Evolutionary conservation across 208 protist genomes (phyloP).

Genomic region (Leishmania braziliensis): DNA sequence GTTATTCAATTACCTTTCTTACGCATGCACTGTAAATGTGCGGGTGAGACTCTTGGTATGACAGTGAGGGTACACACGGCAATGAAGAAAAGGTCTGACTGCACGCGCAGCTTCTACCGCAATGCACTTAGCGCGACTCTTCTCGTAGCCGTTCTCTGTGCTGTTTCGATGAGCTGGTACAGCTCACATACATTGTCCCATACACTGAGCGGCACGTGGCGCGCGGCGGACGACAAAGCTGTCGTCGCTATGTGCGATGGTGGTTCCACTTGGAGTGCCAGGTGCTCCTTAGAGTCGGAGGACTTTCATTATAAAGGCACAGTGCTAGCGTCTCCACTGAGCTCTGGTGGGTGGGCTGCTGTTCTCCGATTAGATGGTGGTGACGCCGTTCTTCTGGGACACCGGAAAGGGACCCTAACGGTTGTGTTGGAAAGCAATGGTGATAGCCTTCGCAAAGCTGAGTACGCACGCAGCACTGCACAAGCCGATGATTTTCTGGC

Average conservation of each 20-base stretch:
- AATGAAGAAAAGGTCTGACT: background rate
- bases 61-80: background rate
- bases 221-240: slow-evolving; percentile 16
- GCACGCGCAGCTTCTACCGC: slow-evolving; percentile 11
- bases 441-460: background rate
- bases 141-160: slow-evolving; percentile 30
- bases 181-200: slow-evolving; percentile 38
- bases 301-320: slow-evolving; percentile 9
- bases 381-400: slow-evolving; percentile 9
- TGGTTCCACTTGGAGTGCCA: slow-evolving; percentile 12
- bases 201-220: slow-evolving; percentile 33
- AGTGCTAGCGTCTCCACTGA: slow-evolving; percentile 24
- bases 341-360: slow-evolving; percentile 30
- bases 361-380: slow-evolving; percentile 1
- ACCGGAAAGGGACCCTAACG: slow-evolving; percentile 7
- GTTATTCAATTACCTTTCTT: background rate
- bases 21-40: background rate
- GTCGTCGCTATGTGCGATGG: slow-evolving; percentile 16
- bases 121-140: slow-evolving; percentile 16
- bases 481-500: slow-evolving; percentile 7
- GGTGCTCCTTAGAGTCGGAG: slow-evolving; percentile 16
- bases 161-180: slow-evolving; percentile 43
- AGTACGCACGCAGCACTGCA: slow-evolving; percentile 10
- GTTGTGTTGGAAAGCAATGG: slow-evolving; percentile 1
- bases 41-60: background rate